These are phyloP conservation scores for Avena eriantha DNA, from an alignment of 176 grass and related monocot species.

Conservation along the genomic window DNA sequence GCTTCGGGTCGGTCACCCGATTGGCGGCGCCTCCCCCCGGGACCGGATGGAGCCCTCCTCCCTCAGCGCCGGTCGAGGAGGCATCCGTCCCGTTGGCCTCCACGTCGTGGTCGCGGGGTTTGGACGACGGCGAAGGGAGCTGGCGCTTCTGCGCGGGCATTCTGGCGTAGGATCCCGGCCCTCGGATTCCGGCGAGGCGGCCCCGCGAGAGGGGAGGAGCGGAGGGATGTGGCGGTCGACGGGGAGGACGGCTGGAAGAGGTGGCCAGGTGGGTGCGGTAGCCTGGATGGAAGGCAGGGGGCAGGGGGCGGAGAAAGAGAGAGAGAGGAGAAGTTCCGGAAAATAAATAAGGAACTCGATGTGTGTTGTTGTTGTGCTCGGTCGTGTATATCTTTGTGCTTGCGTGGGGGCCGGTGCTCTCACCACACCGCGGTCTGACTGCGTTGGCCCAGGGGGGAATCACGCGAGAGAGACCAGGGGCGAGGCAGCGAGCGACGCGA, in stretches of 20 bases:
- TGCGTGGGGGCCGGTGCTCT: constrained; percentile 2
- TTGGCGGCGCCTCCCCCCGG: constrained; percentile 42
- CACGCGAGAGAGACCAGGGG: constrained; percentile 29
- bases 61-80: neutral
- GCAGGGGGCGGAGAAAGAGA: constrained; percentile 35
- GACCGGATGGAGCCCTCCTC: neutral
- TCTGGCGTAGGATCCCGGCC: constrained; percentile 44
- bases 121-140: constrained; percentile 37
- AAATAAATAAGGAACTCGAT: constrained; percentile 44
- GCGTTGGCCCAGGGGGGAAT: constrained; percentile 34
- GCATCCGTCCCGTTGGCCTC: constrained; percentile 24
- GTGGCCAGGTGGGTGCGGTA: constrained; percentile 53
- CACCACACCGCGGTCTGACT: constrained; percentile 14
- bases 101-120: constrained; percentile 50
- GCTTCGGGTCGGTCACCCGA: constrained; percentile 33
- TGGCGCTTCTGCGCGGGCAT: constrained; percentile 65
- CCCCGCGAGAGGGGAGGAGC: constrained; percentile 21
- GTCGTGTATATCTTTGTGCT: constrained; percentile 18
- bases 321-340: constrained; percentile 27
- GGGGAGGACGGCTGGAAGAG: constrained; percentile 49
- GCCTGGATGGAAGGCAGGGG: constrained; percentile 31
- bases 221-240: constrained; percentile 39
- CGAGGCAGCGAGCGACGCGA: constrained; percentile 38
- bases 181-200: constrained; percentile 20
- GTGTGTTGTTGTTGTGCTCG: constrained; percentile 2